Evolutionary conservation across 73 alveolate species (phyloP), one percentile per base, ranked within the genome.

Genomic region (Paramecium biaurelia): DNA sequence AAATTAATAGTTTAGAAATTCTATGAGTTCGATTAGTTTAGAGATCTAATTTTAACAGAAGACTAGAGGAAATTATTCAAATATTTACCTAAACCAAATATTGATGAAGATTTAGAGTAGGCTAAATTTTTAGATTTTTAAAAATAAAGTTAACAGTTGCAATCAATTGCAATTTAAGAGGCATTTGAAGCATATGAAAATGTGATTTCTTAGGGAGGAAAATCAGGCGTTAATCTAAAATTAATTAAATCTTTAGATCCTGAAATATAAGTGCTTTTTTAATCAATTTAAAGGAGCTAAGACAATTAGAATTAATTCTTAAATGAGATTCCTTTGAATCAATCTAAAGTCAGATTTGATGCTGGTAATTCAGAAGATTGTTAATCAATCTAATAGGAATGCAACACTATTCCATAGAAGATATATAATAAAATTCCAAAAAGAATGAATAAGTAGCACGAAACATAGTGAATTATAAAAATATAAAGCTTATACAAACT

Each of bases 171-270:
- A 1, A 26, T 63, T 26, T 32, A 26, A 24, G 45, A 30, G 24
- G 84, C 84, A 26, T 32, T 63, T 63, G 43, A 63, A 30, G 84
- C 84, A 63, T 63, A 30, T 63, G 49, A 63, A 63, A 63, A 63
- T 7, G 84, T 63, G 26, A 18, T 30, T 5, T 30, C 84, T 12
- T 11, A 26, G 8, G 68, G 68, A 15, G 28, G 30, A 63, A 63
- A 63, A 63, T 63, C 84, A 26, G 41, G 10, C 1, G 45, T 63
- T 26, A 32, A 63, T 26, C 11, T 26, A 26, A 23, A 12, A 63
- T 2, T 63, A 30, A 30, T 63, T 26, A 11, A 63, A 63, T 63
- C 41, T 14, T 24, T 63, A 32, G 84, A 63, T 14, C 84, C 41
- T 3, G 84, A 63, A 14, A 30, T 63, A 11, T 26, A 30, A 20